Percentiles rank a stretch among this genome's conserved stretches.
phyloP scores from a whole-genome alignment of 2,329 filamentous ascomycete species.

The Ascochyta pisi region DNA sequence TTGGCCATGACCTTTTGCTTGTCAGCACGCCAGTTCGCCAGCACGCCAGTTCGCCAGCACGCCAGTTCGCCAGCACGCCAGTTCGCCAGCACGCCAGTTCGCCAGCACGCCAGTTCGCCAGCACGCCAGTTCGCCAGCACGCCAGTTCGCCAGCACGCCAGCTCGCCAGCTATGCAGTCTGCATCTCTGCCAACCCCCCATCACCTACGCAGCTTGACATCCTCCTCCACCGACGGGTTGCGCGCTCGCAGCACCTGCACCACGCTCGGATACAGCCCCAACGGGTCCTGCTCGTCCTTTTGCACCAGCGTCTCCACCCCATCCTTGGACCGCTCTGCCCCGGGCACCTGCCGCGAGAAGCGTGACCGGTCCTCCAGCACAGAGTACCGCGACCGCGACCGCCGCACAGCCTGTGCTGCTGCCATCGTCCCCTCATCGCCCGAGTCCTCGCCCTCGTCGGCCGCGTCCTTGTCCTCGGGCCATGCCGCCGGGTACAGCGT shows the following conservation, averaged over 20 bases:
- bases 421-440: conserved; percentile 61
- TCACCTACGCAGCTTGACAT: conserved; percentile 71
- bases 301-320: conserved; percentile 80
- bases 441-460: conserved; percentile 58
- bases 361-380: conserved; percentile 79
- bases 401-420: conserved; percentile 32
- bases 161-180: no score
- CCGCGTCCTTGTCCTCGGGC: conserved; percentile 81
- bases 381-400: conserved; percentile 83
- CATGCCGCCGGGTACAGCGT: conserved; percentile 81
- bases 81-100: no score
- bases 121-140: no score
- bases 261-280: conserved; percentile 88
- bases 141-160: no score
- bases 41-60: no score
- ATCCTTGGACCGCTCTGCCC: conserved; percentile 71
- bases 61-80: no score
- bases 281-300: conserved; percentile 88
- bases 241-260: conserved; percentile 77
- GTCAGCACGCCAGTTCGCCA: no score
- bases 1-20: no score
- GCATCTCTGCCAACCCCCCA: no score
- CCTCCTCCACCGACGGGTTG: conserved; percentile 84
- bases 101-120: no score
- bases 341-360: conserved; percentile 71